Evolutionary conservation across 1,139 yeast genomes (phyloP).

Genomic region (Yamadazyma pseudoaaseri): DNA sequence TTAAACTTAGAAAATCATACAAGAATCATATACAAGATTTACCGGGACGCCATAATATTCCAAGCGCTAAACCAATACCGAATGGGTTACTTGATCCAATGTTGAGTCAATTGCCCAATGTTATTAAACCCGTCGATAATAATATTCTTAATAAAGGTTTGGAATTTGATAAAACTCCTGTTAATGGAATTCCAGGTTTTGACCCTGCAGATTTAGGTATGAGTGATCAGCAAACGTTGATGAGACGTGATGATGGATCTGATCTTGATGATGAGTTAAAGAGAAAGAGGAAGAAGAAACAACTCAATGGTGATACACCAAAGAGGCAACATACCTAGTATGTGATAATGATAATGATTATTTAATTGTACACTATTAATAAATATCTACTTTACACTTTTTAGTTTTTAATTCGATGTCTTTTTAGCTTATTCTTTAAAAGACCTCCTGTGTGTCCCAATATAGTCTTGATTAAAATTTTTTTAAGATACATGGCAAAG

Average conservation of each 20-base stretch:
- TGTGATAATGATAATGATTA: background rate
- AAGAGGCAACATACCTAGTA: conserved; percentile 38
- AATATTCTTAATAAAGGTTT: conserved; percentile 51
- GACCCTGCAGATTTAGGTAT: conserved; percentile 69
- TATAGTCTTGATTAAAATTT: conserved; percentile 49
- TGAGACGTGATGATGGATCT: conserved; percentile 43
- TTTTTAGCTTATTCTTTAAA: conserved; percentile 51
- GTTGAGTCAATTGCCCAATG: conserved; percentile 36
- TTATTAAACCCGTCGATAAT: conserved; percentile 50
- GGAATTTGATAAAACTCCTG: conserved; percentile 65
- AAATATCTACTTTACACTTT: no score
- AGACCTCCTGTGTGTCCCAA: conserved; percentile 60
- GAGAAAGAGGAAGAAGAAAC: conserved; percentile 33
- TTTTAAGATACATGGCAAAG: conserved; percentile 51
- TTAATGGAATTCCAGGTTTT: conserved; percentile 77
- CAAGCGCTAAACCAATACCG: conserved; percentile 54
- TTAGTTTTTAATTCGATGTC: conserved; percentile 15
- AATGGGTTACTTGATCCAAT: conserved; percentile 52
- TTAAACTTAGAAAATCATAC: conserved; percentile 87
- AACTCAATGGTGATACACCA: conserved; percentile 26
- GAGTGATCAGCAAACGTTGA: conserved; percentile 47
- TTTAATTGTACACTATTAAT: no score
- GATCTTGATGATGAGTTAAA: conserved; percentile 39
- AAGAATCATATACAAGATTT: conserved; percentile 86
- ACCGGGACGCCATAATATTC: conserved; percentile 75